Conservation (phyloP, 352 stramenopile species). For the Phytophthora citricola region DNA sequence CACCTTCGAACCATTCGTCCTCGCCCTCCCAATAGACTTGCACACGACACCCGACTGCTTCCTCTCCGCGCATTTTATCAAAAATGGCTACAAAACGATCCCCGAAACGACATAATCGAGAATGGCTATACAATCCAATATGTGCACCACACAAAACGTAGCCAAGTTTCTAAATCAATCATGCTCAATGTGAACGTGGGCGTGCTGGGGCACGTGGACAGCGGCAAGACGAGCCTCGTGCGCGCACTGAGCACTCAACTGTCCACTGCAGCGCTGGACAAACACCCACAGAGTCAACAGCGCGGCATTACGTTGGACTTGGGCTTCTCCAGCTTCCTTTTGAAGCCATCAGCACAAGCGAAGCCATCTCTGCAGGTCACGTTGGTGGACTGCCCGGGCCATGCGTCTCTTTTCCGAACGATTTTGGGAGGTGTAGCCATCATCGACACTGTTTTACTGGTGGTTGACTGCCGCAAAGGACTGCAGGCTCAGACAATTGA, state of each 20-base stretch:
- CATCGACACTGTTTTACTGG: constrained; percentile 98
- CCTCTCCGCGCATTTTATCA: constrained; percentile 8
- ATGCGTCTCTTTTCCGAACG: constrained; percentile 98
- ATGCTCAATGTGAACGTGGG: constrained; percentile 97
- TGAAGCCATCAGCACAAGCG: constrained; percentile 41
- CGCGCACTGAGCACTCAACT: constrained; percentile 97
- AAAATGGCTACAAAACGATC: constrained; percentile 19
- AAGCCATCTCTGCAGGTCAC: constrained; percentile 92
- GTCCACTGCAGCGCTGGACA: constrained; percentile 98
- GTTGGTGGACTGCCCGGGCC: constrained; percentile 95
- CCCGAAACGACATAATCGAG: not conserved
- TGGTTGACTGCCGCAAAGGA: constrained; percentile 97
- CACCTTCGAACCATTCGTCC: constrained; percentile 69
- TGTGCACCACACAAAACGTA: constrained; percentile 1
- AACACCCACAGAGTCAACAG: constrained; percentile 96
- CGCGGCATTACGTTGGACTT: constrained; percentile 99
- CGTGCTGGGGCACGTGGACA: constrained; percentile 98
- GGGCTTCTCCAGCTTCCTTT: constrained; percentile 96
- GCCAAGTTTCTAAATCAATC: not conserved
- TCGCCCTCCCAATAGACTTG: constrained; percentile 78
- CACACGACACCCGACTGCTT: constrained; percentile 53
- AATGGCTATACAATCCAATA: not conserved
- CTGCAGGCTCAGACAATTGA: constrained; percentile 99
- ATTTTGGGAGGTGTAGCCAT: constrained; percentile 99
- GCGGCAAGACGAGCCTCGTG: constrained; percentile 97